phyloP scores from a whole-genome alignment of 2,329 filamentous ascomycete species.

The Parastagonospora nodorum region DNA sequence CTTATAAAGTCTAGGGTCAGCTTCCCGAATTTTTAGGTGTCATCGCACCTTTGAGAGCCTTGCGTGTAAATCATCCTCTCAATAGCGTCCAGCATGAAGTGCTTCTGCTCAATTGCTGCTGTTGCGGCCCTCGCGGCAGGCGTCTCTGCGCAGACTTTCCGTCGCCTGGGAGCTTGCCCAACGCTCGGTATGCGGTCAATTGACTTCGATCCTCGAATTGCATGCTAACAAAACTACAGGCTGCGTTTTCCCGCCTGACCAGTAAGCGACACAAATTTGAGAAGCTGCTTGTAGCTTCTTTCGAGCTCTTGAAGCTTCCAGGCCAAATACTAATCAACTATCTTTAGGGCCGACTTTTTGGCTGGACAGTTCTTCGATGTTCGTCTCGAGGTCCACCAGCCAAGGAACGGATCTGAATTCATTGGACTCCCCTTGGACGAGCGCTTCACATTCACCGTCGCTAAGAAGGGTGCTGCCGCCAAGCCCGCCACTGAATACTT shows the following conservation, averaged over 20 bases:
- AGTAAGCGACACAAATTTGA: constrained; percentile 45
- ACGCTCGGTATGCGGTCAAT: constrained; percentile 51
- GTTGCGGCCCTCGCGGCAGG: constrained; percentile 35
- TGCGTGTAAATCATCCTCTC: constrained; percentile 14
- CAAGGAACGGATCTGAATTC: constrained; percentile 80
- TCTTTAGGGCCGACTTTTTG: constrained; percentile 72
- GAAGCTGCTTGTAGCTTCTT: constrained; percentile 7
- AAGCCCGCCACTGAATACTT: constrained; percentile 70
- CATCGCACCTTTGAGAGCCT: constrained; percentile 26
- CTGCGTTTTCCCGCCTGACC: constrained; percentile 63
- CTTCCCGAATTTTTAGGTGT: constrained; percentile 11
- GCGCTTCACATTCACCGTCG: constrained; percentile 75
- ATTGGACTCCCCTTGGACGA: constrained; percentile 72
- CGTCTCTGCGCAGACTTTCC: constrained; percentile 58
- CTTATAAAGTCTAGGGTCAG: constrained; percentile 36
- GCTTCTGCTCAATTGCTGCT: constrained; percentile 30
- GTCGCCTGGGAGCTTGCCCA: constrained; percentile 61
- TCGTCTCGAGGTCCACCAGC: constrained; percentile 80
- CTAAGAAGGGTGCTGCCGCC: constrained; percentile 63
- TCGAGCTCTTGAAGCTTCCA: constrained; percentile 2
- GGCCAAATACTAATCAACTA: constrained; percentile 7
- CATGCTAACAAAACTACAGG: constrained; percentile 32
- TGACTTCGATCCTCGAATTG: not conserved
- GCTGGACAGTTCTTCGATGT: constrained; percentile 85
- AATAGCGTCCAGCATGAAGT: constrained; percentile 36